These are phyloP conservation scores for Termitomyces sp. DNA, from an alignment of 768 basidiomycete genomes.

Conservation along the genomic window DNA sequence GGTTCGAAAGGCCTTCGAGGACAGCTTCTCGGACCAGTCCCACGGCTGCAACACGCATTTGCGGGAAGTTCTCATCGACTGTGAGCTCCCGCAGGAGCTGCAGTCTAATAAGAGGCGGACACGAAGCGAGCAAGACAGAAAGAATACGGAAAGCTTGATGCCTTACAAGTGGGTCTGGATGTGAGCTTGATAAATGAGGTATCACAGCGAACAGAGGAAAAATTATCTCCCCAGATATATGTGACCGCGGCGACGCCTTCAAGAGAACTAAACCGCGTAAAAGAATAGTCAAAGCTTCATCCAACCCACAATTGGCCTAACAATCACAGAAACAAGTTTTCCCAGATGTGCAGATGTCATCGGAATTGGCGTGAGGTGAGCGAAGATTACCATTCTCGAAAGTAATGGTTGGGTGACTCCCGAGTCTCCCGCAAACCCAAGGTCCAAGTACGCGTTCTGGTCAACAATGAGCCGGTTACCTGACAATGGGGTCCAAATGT, in stretches of 20 bases:
- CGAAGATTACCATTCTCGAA: constrained; percentile 29
- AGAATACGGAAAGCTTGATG: constrained; percentile 59
- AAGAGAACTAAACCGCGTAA: constrained; percentile 28
- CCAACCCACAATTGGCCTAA: constrained; percentile 46
- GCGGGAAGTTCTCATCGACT: constrained; percentile 43
- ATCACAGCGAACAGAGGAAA: constrained; percentile 44
- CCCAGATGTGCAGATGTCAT: constrained; percentile 17
- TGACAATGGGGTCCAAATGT: background rate
- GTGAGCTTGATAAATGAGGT: constrained; percentile 52
- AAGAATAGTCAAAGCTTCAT: constrained; percentile 57
- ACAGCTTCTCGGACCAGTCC: constrained; percentile 66
- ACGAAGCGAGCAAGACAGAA: constrained; percentile 42
- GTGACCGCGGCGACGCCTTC: constrained; percentile 7
- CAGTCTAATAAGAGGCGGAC: constrained; percentile 43
- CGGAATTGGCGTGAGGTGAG: constrained; percentile 22
- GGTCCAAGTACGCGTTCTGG: constrained; percentile 28
- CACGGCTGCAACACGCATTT: constrained; percentile 65
- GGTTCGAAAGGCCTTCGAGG: constrained; percentile 37
- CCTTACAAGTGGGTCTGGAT: constrained; percentile 52
- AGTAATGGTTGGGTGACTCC: constrained; percentile 20
- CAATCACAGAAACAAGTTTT: constrained; percentile 33
- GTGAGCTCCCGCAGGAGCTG: constrained; percentile 52
- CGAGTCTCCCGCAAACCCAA: constrained; percentile 22
- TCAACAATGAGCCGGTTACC: constrained; percentile 1
- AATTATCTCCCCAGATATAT: constrained; percentile 38